phyloP scores from a whole-genome alignment of 1,284 basidiomycete genomes.

The Tremellales sp. region DNA sequence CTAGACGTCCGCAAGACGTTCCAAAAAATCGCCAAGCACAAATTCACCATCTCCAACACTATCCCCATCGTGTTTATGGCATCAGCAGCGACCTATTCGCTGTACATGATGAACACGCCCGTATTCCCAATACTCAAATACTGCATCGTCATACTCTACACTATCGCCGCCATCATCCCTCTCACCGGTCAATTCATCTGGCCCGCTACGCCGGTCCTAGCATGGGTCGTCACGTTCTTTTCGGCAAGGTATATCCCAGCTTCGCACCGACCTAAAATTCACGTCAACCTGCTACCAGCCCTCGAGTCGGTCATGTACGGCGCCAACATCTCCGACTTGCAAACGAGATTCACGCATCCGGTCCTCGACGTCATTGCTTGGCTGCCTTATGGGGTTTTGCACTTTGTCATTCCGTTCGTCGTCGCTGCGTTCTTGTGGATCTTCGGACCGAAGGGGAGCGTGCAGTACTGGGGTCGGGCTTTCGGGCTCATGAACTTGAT shows the following conservation, averaged over 20 bases:
- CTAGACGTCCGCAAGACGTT: slow-evolving; percentile 66
- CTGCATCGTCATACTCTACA: slow-evolving; percentile 70
- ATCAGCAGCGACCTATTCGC: slow-evolving; percentile 64
- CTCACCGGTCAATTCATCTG: slow-evolving; percentile 89
- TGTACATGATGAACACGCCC: slow-evolving; percentile 62
- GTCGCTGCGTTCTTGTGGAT: slow-evolving; percentile 73
- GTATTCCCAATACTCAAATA: slow-evolving; percentile 76
- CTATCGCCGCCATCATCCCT: slow-evolving; percentile 68
- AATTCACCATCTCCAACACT: slow-evolving; percentile 59
- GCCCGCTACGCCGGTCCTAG: slow-evolving; percentile 80
- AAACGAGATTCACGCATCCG: slow-evolving; percentile 89
- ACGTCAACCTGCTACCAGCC: slow-evolving; percentile 87
- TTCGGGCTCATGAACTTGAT: slow-evolving; percentile 93
- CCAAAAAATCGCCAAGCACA: slow-evolving; percentile 58
- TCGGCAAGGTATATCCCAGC: slow-evolving; percentile 79
- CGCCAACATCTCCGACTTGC: slow-evolving; percentile 93
- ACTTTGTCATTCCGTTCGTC: slow-evolving; percentile 80
- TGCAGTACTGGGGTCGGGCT: slow-evolving; percentile 80
- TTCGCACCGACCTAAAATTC: slow-evolving; percentile 70
- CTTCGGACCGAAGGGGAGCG: slow-evolving; percentile 69
- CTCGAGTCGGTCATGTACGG: slow-evolving; percentile 93
- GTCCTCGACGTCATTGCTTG: slow-evolving; percentile 89
- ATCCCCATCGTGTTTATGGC: slow-evolving; percentile 59
- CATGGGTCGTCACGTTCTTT: slow-evolving; percentile 82
- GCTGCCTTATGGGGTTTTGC: slow-evolving; percentile 91